These are phyloP conservation scores for Fagopyrum tataricum DNA, from an alignment of 148 eudicot genomes.

Conservation along the genomic window DNA sequence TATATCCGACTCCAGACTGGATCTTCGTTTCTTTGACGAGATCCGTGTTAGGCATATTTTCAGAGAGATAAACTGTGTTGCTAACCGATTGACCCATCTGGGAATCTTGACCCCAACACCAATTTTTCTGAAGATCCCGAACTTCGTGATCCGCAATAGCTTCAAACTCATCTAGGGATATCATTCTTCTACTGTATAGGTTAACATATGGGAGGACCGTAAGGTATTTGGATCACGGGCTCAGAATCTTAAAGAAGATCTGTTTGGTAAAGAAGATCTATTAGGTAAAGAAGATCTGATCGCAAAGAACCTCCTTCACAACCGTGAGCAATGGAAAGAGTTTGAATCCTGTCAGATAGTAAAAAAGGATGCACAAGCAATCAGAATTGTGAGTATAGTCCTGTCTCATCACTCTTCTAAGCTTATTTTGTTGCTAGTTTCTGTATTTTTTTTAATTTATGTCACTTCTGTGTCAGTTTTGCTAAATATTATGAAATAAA, in stretches of 20 bases:
- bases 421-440: background rate
- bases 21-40: too few relatives aligned
- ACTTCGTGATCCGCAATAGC: too few relatives aligned
- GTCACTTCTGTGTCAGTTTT: background rate
- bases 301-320: conserved; percentile 36
- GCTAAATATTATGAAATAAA: background rate
- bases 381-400: conserved; percentile 64
- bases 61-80: too few relatives aligned
- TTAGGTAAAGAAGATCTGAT: conserved; percentile 50
- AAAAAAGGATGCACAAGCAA: conserved; percentile 79
- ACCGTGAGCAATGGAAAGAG: conserved; percentile 49
- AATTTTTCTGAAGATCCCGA: too few relatives aligned
- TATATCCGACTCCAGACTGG: too few relatives aligned
- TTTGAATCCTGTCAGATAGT: conserved; percentile 68
- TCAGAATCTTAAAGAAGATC: conserved; percentile 73
- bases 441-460: background rate
- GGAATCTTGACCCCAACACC: too few relatives aligned
- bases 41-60: too few relatives aligned
- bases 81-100: too few relatives aligned
- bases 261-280: conserved; percentile 54
- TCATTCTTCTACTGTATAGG: conserved; percentile 18
- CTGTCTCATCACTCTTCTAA: background rate
- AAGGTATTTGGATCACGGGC: conserved; percentile 97
- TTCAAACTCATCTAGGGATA: background rate
- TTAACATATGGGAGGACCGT: conserved; percentile 86